These are phyloP conservation scores for Tetrahymena borealis DNA, from an alignment of 73 alveolate species.

Conservation along the genomic window DNA sequence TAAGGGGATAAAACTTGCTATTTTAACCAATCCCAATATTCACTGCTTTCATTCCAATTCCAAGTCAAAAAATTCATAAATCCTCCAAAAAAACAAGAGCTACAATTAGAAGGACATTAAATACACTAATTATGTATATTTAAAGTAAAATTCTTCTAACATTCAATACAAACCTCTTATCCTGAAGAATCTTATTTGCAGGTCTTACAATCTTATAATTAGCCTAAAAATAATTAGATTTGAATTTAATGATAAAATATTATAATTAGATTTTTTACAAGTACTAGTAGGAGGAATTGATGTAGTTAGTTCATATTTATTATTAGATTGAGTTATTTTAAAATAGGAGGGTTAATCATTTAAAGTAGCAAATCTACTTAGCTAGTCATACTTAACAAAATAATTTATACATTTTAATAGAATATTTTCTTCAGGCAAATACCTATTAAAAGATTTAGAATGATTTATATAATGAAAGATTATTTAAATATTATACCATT, in stretches of 20 bases:
- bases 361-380: not conserved
- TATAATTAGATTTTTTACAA: not conserved
- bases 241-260: not conserved
- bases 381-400: not conserved
- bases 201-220: not conserved
- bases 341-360: not conserved
- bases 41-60: not conserved
- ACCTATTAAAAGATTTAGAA: not conserved
- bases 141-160: not conserved
- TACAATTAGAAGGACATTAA: not conserved
- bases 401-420: not conserved
- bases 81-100: not conserved
- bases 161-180: not conserved
- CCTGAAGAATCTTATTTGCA: not conserved
- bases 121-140: not conserved
- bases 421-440: not conserved
- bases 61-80: not conserved
- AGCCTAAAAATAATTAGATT: not conserved
- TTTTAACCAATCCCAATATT: not conserved
- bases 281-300: not conserved
- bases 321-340: not conserved
- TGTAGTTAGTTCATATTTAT: not conserved
- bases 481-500: not conserved
- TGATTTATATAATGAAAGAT: not conserved
- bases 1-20: not conserved